phyloP scores from a whole-genome alignment of 306 rosid species.

The Comarum palustre region DNA sequence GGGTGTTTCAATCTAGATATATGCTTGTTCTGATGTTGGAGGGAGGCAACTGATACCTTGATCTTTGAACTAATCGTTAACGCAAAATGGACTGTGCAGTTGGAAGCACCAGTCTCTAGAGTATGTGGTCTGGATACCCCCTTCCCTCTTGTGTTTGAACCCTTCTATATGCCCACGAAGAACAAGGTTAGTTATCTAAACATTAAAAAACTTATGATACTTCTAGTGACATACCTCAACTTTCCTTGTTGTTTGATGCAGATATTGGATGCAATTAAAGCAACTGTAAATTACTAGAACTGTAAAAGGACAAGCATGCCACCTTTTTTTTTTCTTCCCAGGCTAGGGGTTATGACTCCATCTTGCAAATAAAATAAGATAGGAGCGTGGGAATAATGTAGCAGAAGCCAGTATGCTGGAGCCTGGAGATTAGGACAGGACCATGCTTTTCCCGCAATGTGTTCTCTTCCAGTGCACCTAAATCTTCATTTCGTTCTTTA shows the following conservation, averaged over 20 bases:
- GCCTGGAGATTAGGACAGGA: neutral
- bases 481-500: no score
- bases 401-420: neutral
- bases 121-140: constrained; percentile 95
- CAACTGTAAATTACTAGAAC: constrained; percentile 66
- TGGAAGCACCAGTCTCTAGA: constrained; percentile 93
- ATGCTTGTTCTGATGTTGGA: neutral
- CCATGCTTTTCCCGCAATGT: no score
- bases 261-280: constrained; percentile 91
- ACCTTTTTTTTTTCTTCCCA: neutral
- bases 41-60: constrained; percentile 9
- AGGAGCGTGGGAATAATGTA: neutral
- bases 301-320: neutral
- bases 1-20: neutral
- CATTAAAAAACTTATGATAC: neutral
- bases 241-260: constrained; percentile 36
- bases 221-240: neutral
- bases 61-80: constrained; percentile 3
- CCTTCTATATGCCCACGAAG: constrained; percentile 93
- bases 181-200: constrained; percentile 55
- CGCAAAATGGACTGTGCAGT: constrained; percentile 29
- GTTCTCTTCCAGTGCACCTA: no score
- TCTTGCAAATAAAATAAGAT: neutral
- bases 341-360: neutral
- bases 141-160: constrained; percentile 94